Percentiles rank a stretch among this genome's conserved stretches.
phyloP scores from a whole-genome alignment of 2,329 filamentous ascomycete species.

The Diaporthe longicolla region DNA sequence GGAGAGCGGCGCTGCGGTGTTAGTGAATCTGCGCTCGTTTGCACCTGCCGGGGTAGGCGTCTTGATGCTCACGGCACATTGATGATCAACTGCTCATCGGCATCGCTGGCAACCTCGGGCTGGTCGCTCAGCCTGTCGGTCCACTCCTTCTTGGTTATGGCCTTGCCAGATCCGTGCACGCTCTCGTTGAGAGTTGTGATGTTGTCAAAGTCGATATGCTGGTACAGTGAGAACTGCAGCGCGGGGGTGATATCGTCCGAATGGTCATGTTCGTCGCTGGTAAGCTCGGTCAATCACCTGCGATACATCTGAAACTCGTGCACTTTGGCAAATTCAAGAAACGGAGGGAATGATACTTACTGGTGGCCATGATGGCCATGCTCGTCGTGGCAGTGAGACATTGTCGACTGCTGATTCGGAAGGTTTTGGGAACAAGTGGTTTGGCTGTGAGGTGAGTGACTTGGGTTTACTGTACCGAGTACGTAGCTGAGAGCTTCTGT shows the following conservation, averaged over 20 bases:
- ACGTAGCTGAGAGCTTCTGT: too few species aligned
- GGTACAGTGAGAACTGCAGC: conserved; percentile 90
- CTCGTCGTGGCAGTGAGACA: conserved; percentile 54
- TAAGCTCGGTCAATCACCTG: too few species aligned
- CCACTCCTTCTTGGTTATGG: conserved; percentile 93
- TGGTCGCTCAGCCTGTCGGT: conserved; percentile 78
- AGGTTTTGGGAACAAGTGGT: not conserved
- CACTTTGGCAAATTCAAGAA: too few species aligned
- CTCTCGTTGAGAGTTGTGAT: conserved; percentile 90
- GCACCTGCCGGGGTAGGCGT: not conserved
- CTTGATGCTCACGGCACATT: conserved; percentile 79
- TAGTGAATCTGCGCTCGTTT: conserved; percentile 1
- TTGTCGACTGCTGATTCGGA: conserved; percentile 30
- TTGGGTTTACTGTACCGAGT: conserved; percentile 35
- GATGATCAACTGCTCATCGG: conserved; percentile 95
- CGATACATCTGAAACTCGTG: too few species aligned
- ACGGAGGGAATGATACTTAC: too few species aligned
- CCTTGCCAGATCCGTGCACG: conserved; percentile 75
- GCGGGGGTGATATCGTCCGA: conserved; percentile 93
- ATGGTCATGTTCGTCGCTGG: conserved; percentile 78
- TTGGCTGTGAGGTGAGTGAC: not conserved
- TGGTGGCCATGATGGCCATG: conserved; percentile 59
- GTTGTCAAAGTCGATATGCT: conserved; percentile 90
- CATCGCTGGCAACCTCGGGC: conserved; percentile 87
- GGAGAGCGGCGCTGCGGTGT: conserved; percentile 9